Conservation (phyloP, 2,329 filamentous ascomycete genomes). For the Aspergillus unguis region DNA sequence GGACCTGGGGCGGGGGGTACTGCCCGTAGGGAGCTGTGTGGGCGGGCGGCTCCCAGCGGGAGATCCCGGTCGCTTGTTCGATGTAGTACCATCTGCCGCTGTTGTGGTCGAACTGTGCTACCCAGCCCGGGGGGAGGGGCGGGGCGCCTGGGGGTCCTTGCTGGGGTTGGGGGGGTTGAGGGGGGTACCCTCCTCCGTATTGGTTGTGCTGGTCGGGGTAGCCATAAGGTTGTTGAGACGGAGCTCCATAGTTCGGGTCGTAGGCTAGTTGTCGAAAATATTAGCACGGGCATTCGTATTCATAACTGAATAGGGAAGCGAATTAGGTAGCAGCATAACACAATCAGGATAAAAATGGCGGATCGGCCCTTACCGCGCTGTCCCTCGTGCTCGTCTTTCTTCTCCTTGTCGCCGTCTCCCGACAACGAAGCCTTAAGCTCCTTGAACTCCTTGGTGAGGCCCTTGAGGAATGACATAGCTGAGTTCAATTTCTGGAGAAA, state of each 20-base stretch:
- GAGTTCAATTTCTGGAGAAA: too few relatives aligned
- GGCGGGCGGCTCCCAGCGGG: slow-evolving; percentile 5
- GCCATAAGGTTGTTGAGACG: neutral
- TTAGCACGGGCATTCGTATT: neutral
- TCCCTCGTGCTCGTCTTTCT: neutral
- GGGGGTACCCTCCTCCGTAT: neutral
- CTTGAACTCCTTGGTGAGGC: slow-evolving; percentile 8
- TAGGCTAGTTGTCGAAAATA: slow-evolving; percentile 1
- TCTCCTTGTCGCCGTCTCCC: slow-evolving; percentile 1
- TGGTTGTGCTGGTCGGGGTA: neutral
- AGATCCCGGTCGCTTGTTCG: slow-evolving; percentile 7
- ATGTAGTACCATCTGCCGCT: slow-evolving; percentile 7
- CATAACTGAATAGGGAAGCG: neutral
- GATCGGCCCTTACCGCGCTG: neutral
- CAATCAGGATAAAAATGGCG: neutral
- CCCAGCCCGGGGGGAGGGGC: slow-evolving; percentile 7
- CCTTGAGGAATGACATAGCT: slow-evolving; percentile 4
- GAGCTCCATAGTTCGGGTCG: neutral
- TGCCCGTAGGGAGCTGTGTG: slow-evolving; percentile 1
- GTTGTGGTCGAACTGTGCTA: slow-evolving; percentile 5
- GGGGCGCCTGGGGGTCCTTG: neutral
- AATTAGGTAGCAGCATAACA: neutral
- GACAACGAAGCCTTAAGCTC: slow-evolving; percentile 4
- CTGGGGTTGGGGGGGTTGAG: neutral
- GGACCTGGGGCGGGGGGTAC: neutral